A percentile compares a stretch with the other conserved stretches of the same genome.
phyloP scores from a whole-genome alignment of 2,329 filamentous ascomycete species.

The Cladobotryum mycophilum region DNA sequence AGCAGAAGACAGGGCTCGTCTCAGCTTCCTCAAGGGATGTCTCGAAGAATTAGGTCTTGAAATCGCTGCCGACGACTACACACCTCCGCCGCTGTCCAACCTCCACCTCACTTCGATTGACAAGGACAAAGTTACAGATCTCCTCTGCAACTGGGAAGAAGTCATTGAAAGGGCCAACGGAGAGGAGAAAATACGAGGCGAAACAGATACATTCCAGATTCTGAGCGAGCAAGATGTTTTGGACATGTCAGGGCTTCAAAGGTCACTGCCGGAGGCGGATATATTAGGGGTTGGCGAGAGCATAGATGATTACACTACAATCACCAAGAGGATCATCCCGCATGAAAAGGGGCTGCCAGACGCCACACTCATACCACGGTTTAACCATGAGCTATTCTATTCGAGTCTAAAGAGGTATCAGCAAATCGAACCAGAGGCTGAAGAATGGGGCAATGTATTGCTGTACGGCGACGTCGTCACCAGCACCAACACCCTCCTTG shows the following conservation, averaged over 20 bases:
- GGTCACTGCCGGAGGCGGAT: conserved; percentile 38
- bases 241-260: conserved; percentile 49
- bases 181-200: conserved; percentile 68
- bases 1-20: conserved; percentile 62
- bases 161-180: conserved; percentile 59
- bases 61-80: conserved; percentile 61
- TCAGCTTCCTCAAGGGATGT: conserved; percentile 72
- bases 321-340: conserved; percentile 67
- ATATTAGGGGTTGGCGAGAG: conserved; percentile 32
- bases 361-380: conserved; percentile 70
- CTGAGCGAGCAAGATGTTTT: conserved; percentile 59
- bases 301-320: conserved; percentile 66
- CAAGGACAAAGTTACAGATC: conserved; percentile 57
- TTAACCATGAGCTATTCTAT: conserved; percentile 78
- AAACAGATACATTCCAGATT: conserved; percentile 76
- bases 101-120: conserved; percentile 73
- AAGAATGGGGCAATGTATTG: conserved; percentile 68
- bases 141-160: conserved; percentile 61
- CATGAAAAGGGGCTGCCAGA: conserved; percentile 65
- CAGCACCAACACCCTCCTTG: conserved; percentile 86
- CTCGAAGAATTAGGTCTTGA: conserved; percentile 76
- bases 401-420: conserved; percentile 64
- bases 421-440: conserved; percentile 44
- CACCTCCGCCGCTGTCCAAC: conserved; percentile 71
- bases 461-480: conserved; percentile 90